phyloP scores from a whole-genome alignment of 805 yeast genomes.

The Yarrowia phangngaensis region DNA sequence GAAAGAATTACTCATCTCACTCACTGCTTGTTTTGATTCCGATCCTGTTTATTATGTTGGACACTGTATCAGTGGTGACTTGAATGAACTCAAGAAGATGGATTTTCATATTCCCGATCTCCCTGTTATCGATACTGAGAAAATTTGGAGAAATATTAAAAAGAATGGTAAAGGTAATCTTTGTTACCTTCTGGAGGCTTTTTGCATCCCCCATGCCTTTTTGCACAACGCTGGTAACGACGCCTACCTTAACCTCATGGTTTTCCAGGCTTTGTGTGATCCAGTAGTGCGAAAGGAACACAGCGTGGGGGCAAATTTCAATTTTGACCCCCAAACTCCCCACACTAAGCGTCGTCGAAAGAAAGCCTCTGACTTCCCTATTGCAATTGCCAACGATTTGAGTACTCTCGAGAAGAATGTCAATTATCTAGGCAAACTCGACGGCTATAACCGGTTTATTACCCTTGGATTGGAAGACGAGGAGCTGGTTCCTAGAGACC shows the following conservation, averaged over 20 bases:
- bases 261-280: conserved; percentile 52
- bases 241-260: conserved; percentile 56
- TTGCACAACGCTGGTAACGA: conserved; percentile 73
- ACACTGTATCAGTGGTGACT: conserved; percentile 55
- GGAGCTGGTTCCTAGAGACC: background rate
- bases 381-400: conserved; percentile 5
- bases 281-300: conserved; percentile 35
- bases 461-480: conserved; percentile 5
- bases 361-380: conserved; percentile 11
- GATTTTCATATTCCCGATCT: conserved; percentile 49
- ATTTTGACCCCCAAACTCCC: background rate
- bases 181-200: conserved; percentile 46
- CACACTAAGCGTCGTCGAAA: conserved; percentile 6
- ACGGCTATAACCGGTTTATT: conserved; percentile 9
- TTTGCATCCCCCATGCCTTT: conserved; percentile 54
- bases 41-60: conserved; percentile 47
- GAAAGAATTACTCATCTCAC: conserved; percentile 6
- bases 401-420: conserved; percentile 4
- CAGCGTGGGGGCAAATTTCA: conserved; percentile 4
- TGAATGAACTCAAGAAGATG: conserved; percentile 47
- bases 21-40: background rate
- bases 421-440: conserved; percentile 24
- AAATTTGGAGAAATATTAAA: conserved; percentile 41
- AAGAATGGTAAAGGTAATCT: conserved; percentile 33
- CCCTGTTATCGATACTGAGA: conserved; percentile 47